These are phyloP conservation scores for Gossypium thurberi DNA, from an alignment of 345 rosid genomes.

Conservation along the genomic window DNA sequence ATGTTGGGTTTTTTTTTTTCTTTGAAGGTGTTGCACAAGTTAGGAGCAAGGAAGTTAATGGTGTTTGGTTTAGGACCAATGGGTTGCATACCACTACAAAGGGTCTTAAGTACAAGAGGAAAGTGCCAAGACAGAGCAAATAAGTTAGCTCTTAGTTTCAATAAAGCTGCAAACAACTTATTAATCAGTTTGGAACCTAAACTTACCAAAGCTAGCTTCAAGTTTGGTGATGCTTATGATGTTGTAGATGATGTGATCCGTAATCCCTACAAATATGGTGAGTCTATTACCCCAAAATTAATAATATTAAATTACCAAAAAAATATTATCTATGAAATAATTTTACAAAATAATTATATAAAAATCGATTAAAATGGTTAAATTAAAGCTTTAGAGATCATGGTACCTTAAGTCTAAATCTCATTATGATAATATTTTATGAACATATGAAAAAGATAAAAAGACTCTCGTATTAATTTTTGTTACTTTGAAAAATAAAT, in stretches of 20 bases:
- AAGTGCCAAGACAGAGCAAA: conserved; percentile 67
- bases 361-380: too few relatives aligned
- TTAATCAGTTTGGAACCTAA: conserved; percentile 29
- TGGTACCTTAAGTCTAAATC: too few relatives aligned
- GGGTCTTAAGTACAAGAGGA: conserved; percentile 64
- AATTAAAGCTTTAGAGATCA: too few relatives aligned
- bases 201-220: conserved; percentile 49
- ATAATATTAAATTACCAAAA: too few relatives aligned
- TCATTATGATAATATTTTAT: too few relatives aligned
- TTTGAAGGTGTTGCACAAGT: conserved; percentile 41
- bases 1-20: not conserved
- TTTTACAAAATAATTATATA: too few relatives aligned
- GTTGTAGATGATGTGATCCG: conserved; percentile 63
- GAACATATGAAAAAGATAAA: too few relatives aligned
- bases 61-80: conserved; percentile 91
- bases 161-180: conserved; percentile 45
- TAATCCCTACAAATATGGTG: conserved; percentile 71
- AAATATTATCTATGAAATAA: too few relatives aligned
- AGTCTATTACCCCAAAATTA: not conserved
- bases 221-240: conserved; percentile 84
- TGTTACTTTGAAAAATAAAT: too few relatives aligned
- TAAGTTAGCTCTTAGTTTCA: conserved; percentile 60
- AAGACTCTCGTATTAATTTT: too few relatives aligned
- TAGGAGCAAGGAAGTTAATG: conserved; percentile 74
- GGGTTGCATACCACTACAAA: conserved; percentile 96